phyloP scores from a whole-genome alignment of 2,329 filamentous ascomycete species.

The Elsinoe batatas region DNA sequence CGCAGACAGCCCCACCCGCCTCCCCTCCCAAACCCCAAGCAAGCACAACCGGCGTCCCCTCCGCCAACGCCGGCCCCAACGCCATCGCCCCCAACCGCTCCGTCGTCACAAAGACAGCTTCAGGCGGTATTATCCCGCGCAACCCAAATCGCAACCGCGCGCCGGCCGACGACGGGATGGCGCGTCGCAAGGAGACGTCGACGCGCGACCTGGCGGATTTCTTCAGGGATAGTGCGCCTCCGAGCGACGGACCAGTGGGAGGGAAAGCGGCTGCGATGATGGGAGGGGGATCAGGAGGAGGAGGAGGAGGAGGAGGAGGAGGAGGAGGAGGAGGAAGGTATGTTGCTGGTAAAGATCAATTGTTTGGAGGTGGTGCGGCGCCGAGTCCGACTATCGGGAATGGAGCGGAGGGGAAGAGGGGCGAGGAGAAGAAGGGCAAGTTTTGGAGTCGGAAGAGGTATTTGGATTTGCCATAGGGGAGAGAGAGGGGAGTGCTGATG shows the following conservation, averaged over 20 bases:
- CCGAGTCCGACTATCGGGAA: conserved; percentile 13
- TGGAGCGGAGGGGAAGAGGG: conserved; percentile 8
- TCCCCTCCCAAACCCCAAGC: conserved; percentile 13
- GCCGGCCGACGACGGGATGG: conserved; percentile 21
- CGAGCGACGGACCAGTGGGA: conserved; percentile 14
- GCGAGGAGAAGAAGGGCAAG: conserved; percentile 22
- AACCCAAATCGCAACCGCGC: conserved; percentile 13
- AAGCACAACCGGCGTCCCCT: conserved; percentile 15
- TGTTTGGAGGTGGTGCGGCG: conserved; percentile 13
- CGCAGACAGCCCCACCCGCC: not conserved
- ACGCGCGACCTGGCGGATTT: conserved; percentile 37
- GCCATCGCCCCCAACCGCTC: conserved; percentile 19
- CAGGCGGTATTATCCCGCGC: conserved; percentile 14
- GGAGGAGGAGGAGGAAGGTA: conserved; percentile 6
- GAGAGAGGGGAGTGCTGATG: not conserved
- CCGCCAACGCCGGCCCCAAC: conserved; percentile 12
- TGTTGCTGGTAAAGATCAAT: not conserved
- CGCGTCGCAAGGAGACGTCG: conserved; percentile 18
- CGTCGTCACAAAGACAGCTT: conserved; percentile 12
- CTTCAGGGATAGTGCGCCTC: conserved; percentile 32
- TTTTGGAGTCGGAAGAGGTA: conserved; percentile 20
- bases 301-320: conserved; percentile 14
- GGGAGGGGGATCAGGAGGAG: conserved; percentile 17
- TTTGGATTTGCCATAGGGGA: conserved; percentile 19
- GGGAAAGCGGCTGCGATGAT: conserved; percentile 17